These are phyloP conservation scores for Decorospora gaudefroyi DNA, from an alignment of 2,329 filamentous ascomycete species.

Conservation along the genomic window DNA sequence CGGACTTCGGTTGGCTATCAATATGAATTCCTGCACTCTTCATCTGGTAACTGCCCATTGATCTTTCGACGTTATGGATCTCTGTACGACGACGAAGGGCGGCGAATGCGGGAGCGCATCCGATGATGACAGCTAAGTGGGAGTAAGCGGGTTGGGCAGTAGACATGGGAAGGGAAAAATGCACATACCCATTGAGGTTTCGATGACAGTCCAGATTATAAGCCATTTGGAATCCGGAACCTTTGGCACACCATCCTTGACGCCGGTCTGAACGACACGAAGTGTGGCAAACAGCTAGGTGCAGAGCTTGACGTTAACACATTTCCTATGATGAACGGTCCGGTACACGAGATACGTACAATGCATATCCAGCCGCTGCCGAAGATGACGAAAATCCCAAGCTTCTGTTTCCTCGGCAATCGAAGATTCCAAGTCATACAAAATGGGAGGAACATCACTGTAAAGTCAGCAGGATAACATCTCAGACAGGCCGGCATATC, in stretches of 20 bases:
- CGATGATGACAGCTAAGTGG: neutral
- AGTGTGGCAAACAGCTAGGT: neutral
- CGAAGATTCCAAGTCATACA: neutral
- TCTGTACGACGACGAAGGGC: neutral
- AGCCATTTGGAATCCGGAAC: constrained; percentile 2
- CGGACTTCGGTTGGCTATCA: rapidly evolving
- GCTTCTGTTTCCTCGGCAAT: neutral
- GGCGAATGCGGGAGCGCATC: neutral
- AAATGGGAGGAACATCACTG: neutral
- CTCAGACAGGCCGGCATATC: too few species aligned
- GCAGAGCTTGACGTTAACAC: neutral
- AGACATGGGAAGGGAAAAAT: too few species aligned
- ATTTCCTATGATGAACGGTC: neutral
- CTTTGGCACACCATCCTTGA: neutral
- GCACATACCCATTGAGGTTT: neutral
- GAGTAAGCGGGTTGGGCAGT: neutral
- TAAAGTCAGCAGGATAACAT: too few species aligned
- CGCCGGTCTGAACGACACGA: neutral
- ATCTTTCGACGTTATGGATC: neutral
- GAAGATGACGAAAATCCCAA: too few species aligned
- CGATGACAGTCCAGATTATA: neutral
- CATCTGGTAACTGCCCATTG: neutral
- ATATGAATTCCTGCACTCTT: neutral
- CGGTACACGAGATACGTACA: neutral
- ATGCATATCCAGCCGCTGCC: neutral